Evolutionary conservation across 225 moss, liverwort and hornwort species (phyloP), one percentile per base, ranked within the genome.

Genomic region (Bryoerythrophyllum caledonicum): DNA sequence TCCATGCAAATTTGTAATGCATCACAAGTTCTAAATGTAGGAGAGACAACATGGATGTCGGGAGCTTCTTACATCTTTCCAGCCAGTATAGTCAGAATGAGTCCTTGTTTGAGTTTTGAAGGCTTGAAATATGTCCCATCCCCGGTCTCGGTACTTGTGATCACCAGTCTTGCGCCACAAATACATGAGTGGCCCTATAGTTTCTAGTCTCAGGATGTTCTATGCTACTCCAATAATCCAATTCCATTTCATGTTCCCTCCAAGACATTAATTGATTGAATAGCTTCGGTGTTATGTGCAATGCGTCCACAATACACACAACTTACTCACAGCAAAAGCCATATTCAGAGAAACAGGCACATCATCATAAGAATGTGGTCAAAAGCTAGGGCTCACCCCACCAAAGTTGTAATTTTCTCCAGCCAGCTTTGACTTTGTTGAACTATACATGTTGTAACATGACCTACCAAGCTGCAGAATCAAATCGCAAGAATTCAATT

Each of bases 71-170:
- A 96, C 96, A 87, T 94, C 84, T 41, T 63, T 82, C 76, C 94
- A 84, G 49, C 96, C 96, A 55, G 92, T 92, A 71, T 85, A 96
- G 41, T 94, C 96, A 2, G 86, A 8, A 13, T 89, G 61, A 34
- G 86, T 34, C 15, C 96, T 90, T 10, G 96, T 92, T 62, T 92
- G 86, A 28, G 84, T 73, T 72, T 96, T 94, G 54, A 96, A 94
- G 62, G 96, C 96, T 80, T 96, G 91, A 63, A 96, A 96, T 77
- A 96, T 96, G 48, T 96, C 88, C 96, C 96, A 96, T 58, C 90
- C 96, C 96, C 96, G 94, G 24, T 96, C 92, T 60, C 96, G 89
- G 81, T 96, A 96, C 87, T 92, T 96, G 8, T 81, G 79, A 70
- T 96, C 79, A 71, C 94, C 96, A 11, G 96, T 96, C 84, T 90